Evolutionary conservation across 2,329 filamentous ascomycete genomes (phyloP).

Genomic region (Leptographium wingfieldii): DNA sequence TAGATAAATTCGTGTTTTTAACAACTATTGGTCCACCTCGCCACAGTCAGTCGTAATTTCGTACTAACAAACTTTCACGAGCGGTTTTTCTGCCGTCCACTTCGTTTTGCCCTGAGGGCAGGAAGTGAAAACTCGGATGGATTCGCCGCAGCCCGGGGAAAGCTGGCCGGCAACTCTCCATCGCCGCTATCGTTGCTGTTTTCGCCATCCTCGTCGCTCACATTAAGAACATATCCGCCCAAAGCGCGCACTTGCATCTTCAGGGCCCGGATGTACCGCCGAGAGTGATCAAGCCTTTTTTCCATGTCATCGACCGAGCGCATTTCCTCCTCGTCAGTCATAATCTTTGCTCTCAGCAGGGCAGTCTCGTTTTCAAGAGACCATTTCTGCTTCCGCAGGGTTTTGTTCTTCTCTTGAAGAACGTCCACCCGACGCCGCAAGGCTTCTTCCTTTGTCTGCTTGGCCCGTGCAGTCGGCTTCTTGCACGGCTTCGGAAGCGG

Average conservation of each 20-base stretch:
- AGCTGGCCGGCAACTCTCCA: neutral
- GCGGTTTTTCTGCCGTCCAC: neutral
- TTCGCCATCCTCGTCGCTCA: neutral
- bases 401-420: neutral
- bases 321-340: neutral
- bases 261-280: neutral
- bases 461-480: neutral
- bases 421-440: neutral
- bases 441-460: too few species aligned
- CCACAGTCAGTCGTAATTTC: too few species aligned
- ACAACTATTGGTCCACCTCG: too few species aligned
- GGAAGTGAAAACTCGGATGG: neutral
- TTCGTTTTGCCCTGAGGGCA: neutral
- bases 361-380: neutral
- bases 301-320: neutral
- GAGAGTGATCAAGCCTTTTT: neutral
- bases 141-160: neutral
- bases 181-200: neutral
- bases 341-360: neutral
- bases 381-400: neutral
- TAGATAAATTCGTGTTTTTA: too few species aligned
- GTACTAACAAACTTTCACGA: neutral
- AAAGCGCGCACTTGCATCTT: slow-evolving; percentile 1
- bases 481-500: neutral
- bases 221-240: neutral